These are phyloP conservation scores for Candida wancherniae DNA, from an alignment of 805 yeast species.

Conservation along the genomic window DNA sequence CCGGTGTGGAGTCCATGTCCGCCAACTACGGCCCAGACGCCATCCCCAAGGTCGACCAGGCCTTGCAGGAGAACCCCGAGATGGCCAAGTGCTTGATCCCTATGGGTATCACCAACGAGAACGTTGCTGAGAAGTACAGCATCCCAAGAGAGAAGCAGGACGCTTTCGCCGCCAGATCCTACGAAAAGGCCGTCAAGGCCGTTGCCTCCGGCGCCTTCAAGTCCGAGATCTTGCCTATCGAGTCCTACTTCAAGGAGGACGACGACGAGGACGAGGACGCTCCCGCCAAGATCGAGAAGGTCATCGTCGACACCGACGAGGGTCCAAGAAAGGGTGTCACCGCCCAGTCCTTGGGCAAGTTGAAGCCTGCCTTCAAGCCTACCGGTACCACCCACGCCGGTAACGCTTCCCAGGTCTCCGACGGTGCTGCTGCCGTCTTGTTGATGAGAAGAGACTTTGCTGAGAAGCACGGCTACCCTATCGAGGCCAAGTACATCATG, in stretches of 20 bases:
- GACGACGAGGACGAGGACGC: slow-evolving; percentile 48
- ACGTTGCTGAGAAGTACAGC: slow-evolving; percentile 65
- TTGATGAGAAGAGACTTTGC: slow-evolving; percentile 86
- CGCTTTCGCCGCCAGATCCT: slow-evolving; percentile 82
- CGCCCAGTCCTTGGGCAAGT: slow-evolving; percentile 63
- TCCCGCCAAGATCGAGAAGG: slow-evolving; percentile 38
- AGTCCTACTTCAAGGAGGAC: slow-evolving; percentile 51
- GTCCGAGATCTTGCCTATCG: slow-evolving; percentile 84
- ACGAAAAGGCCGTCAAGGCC: slow-evolving; percentile 78
- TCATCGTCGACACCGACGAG: slow-evolving; percentile 64
- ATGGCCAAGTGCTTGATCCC: slow-evolving; percentile 76
- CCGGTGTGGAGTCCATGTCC: slow-evolving; percentile 96
- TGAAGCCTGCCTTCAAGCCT: slow-evolving; percentile 81
- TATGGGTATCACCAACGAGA: slow-evolving; percentile 95
- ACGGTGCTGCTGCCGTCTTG: slow-evolving; percentile 90
- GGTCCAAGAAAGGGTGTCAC: slow-evolving; percentile 90
- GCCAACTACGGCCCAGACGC: slow-evolving; percentile 79
- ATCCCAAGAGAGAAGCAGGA: slow-evolving; percentile 75
- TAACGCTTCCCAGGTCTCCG: slow-evolving; percentile 92
- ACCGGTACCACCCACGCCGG: slow-evolving; percentile 93
- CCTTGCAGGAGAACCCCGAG: slow-evolving; percentile 32
- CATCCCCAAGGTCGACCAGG: slow-evolving; percentile 44
- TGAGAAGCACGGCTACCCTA: slow-evolving; percentile 61
- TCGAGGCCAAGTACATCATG: slow-evolving; percentile 75
- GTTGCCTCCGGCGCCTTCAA: slow-evolving; percentile 67